Base-by-base conservation (phyloP, 768 basidiomycete species). In the Xerocomellus intermedius region DNA sequence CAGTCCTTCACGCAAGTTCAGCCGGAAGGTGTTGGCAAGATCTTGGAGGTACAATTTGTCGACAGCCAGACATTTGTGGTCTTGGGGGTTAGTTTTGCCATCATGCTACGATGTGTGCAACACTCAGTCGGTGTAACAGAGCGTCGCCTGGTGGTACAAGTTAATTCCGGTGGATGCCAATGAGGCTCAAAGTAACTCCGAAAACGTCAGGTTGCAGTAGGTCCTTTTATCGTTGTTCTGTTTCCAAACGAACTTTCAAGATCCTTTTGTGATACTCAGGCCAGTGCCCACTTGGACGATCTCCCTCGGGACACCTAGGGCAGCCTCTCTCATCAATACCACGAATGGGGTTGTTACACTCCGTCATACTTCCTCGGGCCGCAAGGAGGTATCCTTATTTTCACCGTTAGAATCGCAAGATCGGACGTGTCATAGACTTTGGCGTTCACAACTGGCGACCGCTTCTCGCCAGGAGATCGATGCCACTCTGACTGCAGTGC, bases 401-500 rank as follows among this genome's bases (percentile, higher is more conserved):
- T 47, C 54, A 7, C 48, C 32, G 7, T 42, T 30, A 13, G 58
- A 42, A 33, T 47, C 56, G 16, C 65, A 48, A 43, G 50, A 59
- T 21, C 45, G 42, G 13, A 19, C 24, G 14, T 44, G 41, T 50
- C 52, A 39, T 38, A 56, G 54, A 58, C 52, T 69, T 30, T 69
- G 68, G 67, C 55, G 54, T 42, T 64, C 69, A 28, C 52, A 52
- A 19, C 37, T 42, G 17, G 38, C 48, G 9, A 46, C 45, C 28
- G 3, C 41, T 30, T 13, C 56, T 43, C 39, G 33, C 7, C 50
- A 51, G 45, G 62, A 52, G 28, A 37, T 3, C 1, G 49, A 54
- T 42, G 51, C 54, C 37, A 56, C 42, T 38, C 47, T 79, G 39
- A 78, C 78, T 5, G 71, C 73, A 1, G 63, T 79, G 10, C 69